Conservation (phyloP, 192 early-diverging fungal species). For the Gryganskiella cystojenkinii region DNA sequence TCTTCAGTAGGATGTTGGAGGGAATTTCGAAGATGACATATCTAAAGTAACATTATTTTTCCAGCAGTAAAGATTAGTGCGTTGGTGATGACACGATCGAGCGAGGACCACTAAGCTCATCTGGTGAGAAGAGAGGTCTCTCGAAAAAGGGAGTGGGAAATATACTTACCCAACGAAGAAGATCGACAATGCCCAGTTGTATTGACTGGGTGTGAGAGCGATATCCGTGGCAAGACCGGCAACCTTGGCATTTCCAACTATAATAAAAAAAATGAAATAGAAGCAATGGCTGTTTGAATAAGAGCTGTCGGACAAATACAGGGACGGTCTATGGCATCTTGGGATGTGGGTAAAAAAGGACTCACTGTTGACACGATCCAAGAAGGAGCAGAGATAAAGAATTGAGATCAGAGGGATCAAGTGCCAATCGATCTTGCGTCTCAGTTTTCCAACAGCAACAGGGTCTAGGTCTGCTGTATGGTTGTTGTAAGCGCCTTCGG, state of each 20-base stretch:
- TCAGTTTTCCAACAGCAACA: slow-evolving; percentile 40
- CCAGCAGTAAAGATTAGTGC: too few species aligned
- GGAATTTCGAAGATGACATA: slow-evolving; percentile 82
- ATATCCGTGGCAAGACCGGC: slow-evolving; percentile 59
- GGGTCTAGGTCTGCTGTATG: slow-evolving; percentile 10
- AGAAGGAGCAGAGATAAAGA: slow-evolving; percentile 75
- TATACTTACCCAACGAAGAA: slow-evolving; percentile 76
- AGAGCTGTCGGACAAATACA: neutral
- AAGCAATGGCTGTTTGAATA: neutral
- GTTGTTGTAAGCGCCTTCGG: slow-evolving; percentile 9
- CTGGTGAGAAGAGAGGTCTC: too few species aligned
- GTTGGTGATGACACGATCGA: too few species aligned
- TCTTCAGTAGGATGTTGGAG: slow-evolving; percentile 74
- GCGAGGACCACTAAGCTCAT: too few species aligned
- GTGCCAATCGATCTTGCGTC: slow-evolving; percentile 71
- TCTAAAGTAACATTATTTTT: too few species aligned
- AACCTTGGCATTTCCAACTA: slow-evolving; percentile 69
- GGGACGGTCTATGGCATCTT: neutral
- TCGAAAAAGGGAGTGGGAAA: neutral
- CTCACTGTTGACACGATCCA: slow-evolving; percentile 67
- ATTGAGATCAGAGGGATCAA: slow-evolving; percentile 72
- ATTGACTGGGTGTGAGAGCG: slow-evolving; percentile 53
- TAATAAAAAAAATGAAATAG: neutral
- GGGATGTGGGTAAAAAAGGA: neutral
- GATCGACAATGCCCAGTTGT: slow-evolving; percentile 71